A percentile compares a stretch with the other conserved stretches of the same genome.
phyloP scores from a whole-genome alignment of 768 basidiomycete genomes.

The Lactarius indigo region DNA sequence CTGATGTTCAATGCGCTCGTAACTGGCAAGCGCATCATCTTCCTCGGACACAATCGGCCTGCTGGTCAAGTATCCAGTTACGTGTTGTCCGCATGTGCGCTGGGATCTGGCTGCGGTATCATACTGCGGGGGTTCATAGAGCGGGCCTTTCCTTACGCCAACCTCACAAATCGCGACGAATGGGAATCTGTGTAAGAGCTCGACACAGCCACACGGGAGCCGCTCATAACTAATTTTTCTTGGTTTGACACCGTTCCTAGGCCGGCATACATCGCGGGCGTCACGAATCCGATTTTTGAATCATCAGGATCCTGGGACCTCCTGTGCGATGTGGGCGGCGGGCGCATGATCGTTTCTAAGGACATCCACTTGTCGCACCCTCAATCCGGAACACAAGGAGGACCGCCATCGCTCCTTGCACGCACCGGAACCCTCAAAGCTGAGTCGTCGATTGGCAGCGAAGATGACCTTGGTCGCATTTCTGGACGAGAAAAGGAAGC shows the following conservation, averaged over 20 bases:
- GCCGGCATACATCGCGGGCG: slow-evolving; percentile 93
- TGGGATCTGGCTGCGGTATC: slow-evolving; percentile 87
- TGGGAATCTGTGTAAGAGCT: slow-evolving; percentile 79
- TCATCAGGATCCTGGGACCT: slow-evolving; percentile 87
- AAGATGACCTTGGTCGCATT: slow-evolving; percentile 66
- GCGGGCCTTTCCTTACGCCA: slow-evolving; percentile 93
- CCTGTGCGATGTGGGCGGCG: slow-evolving; percentile 85
- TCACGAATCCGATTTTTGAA: slow-evolving; percentile 96
- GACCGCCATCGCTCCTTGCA: slow-evolving; percentile 41
- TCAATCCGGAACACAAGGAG: slow-evolving; percentile 33
- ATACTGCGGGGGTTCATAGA: slow-evolving; percentile 84
- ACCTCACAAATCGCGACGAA: slow-evolving; percentile 81
- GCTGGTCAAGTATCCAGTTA: slow-evolving; percentile 88
- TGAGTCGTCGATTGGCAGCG: slow-evolving; percentile 58
- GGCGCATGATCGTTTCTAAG: slow-evolving; percentile 82
- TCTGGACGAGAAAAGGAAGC: slow-evolving; percentile 44
- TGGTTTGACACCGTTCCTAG: slow-evolving; percentile 38
- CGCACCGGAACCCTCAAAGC: slow-evolving; percentile 63
- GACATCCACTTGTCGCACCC: slow-evolving; percentile 61
- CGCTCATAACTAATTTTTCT: neutral
- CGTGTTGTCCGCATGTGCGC: slow-evolving; percentile 90
- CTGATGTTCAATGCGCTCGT: slow-evolving; percentile 94
- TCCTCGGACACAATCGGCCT: slow-evolving; percentile 85
- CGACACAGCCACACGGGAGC: neutral
- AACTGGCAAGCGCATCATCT: slow-evolving; percentile 91